Conservation (phyloP, 2,329 filamentous ascomycete species). For the Geosmithia flava region DNA sequence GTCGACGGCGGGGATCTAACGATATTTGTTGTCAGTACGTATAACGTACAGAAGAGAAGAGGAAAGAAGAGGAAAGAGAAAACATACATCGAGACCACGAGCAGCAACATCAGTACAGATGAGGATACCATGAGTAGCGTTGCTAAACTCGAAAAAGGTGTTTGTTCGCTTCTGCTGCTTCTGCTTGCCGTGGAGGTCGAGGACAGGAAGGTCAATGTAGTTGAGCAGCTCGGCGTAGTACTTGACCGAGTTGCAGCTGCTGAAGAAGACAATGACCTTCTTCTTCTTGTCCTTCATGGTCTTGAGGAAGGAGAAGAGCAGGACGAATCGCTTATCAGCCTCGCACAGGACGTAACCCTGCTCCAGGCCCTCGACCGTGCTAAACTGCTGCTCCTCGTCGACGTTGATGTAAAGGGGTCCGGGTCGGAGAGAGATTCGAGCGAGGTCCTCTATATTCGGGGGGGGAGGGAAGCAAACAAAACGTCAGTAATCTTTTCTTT, state of each 20-base stretch:
- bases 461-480: background rate
- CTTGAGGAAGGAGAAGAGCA: slow-evolving; percentile 91
- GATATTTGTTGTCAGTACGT: background rate
- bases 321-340: slow-evolving; percentile 81
- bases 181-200: slow-evolving; percentile 85
- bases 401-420: slow-evolving; percentile 97
- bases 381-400: slow-evolving; percentile 77
- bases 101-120: slow-evolving; percentile 97
- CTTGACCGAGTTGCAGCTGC: slow-evolving; percentile 83
- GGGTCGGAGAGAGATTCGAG: slow-evolving; percentile 80
- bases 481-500: background rate
- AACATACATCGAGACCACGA: slow-evolving; percentile 66
- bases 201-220: slow-evolving; percentile 87
- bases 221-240: slow-evolving; percentile 94
- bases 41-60: background rate
- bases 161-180: slow-evolving; percentile 99
- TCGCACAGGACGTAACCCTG: slow-evolving; percentile 95
- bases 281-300: slow-evolving; percentile 68
- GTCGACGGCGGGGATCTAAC: slow-evolving; percentile 78
- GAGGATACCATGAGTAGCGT: slow-evolving; percentile 67
- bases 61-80: background rate
- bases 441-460: slow-evolving; percentile 58
- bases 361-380: slow-evolving; percentile 85
- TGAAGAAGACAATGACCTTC: slow-evolving; percentile 97
- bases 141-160: slow-evolving; percentile 90